Base-by-base conservation (phyloP, 106 monocot genomes). In the Platanthera zijinensis region DNA sequence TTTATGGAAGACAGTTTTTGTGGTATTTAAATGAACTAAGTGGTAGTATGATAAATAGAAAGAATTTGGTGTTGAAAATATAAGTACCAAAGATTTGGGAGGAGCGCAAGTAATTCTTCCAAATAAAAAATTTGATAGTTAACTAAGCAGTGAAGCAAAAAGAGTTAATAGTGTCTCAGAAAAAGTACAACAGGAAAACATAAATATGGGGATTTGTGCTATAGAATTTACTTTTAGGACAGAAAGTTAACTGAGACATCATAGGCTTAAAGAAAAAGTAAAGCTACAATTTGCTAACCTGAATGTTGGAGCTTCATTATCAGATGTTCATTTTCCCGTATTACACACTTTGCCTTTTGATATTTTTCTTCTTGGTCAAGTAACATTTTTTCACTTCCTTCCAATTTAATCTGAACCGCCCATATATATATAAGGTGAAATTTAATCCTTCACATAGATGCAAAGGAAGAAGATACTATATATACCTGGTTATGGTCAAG, bases 241-340 rank as follows among this genome's bases (percentile, higher is more conserved):
- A 32, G 17, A 53, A 68, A 25, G 17, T 17, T 59, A 14, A 59
- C 59, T 59, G n/a, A 59, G 59, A 15, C 18, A 1, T 59, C 39
- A 39, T 2, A 39, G 3, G 59, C 18, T 67, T 67, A 9, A 67
- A 67, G 67, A 67, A 67, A 67, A 17, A 59, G 59, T 59, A 19
- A 7, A 4, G 18, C 59, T 21, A 17, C 22, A 69, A 22, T 64
- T 28, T 51, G 15, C 74, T 77, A 28, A 89, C 93, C 93, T 88
- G 93, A 93, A 70, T 79, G 86, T 14, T 88, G 87, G 32, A 93
- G 86, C 82, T 88, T 82, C 22, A 56, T 74, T 63, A 93, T 88
- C 78, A 93, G 67, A 76, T 79, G 86, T 69, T 93, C 90, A 53
- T 90, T 90, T 79, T 93, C 93, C 67, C 83, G 83, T 22, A 90